phyloP scores from a whole-genome alignment of 805 yeast genomes.

The Scheffersomyces amazonensis region DNA sequence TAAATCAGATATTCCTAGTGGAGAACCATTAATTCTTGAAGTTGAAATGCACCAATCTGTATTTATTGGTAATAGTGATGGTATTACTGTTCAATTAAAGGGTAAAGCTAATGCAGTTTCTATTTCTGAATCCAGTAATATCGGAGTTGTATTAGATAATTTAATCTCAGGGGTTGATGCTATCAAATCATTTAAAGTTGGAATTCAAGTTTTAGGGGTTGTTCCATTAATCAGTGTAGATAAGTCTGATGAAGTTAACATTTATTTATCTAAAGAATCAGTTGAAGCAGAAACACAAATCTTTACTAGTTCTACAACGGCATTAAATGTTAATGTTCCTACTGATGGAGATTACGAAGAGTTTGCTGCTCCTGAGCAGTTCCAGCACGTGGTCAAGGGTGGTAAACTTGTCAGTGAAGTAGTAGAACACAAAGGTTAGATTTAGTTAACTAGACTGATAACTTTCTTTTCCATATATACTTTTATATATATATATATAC shows the following conservation, averaged over 20 bases:
- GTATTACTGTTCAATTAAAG: slow-evolving; percentile 72
- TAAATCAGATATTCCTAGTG: slow-evolving; percentile 38
- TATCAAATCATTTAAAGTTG: slow-evolving; percentile 77
- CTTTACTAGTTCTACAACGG: slow-evolving; percentile 80
- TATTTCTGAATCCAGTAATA: slow-evolving; percentile 64
- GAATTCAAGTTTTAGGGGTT: slow-evolving; percentile 77
- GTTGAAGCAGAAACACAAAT: slow-evolving; percentile 62
- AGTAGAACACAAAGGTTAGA: slow-evolving; percentile 77
- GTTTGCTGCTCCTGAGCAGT: slow-evolving; percentile 87
- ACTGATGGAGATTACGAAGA: slow-evolving; percentile 75
- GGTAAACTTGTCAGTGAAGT: slow-evolving; percentile 68
- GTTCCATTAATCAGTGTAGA: slow-evolving; percentile 86
- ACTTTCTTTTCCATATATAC: background rate
- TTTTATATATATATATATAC: background rate
- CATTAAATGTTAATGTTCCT: slow-evolving; percentile 84
- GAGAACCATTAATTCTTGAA: slow-evolving; percentile 65
- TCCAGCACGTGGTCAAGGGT: slow-evolving; percentile 62
- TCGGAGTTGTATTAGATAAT: slow-evolving; percentile 79
- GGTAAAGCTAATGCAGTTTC: slow-evolving; percentile 93
- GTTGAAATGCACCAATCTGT: slow-evolving; percentile 86
- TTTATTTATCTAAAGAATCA: slow-evolving; percentile 74
- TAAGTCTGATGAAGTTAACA: slow-evolving; percentile 80
- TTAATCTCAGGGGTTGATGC: slow-evolving; percentile 86
- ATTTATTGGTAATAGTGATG: slow-evolving; percentile 78
- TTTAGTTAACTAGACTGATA: background rate